Evolutionary conservation across 148 eudicot genomes (phyloP).

Genomic region (Fagopyrum tataricum): DNA sequence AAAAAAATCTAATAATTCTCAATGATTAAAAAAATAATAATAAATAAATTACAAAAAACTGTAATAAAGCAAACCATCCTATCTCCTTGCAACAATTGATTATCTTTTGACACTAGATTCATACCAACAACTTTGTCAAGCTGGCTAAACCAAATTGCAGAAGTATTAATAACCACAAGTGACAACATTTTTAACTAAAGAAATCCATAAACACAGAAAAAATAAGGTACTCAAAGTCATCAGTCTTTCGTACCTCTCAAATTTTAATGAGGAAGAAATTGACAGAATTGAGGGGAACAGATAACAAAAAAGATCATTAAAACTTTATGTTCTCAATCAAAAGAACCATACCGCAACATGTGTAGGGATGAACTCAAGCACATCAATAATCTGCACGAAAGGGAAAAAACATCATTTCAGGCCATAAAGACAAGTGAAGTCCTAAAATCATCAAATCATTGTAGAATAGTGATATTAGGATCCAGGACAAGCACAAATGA

Average conservation of each 20-base stretch:
- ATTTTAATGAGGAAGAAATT: not conserved
- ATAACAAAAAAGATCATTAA: not conserved
- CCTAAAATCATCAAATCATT: not conserved
- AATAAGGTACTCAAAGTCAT: not conserved
- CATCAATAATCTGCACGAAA: constrained; percentile 88
- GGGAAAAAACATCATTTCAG: constrained; percentile 6
- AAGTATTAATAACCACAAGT: not conserved
- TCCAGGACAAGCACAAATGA: not conserved
- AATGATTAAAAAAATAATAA: not conserved
- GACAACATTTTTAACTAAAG: not conserved
- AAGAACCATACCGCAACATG: constrained; percentile 75
- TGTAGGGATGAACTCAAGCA: constrained; percentile 77
- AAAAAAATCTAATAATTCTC: not conserved
- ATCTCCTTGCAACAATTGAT: not conserved
- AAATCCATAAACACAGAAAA: not conserved
- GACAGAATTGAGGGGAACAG: not conserved
- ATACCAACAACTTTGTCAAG: not conserved
- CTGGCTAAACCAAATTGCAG: not conserved
- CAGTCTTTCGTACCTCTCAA: not conserved
- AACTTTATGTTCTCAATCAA: not conserved
- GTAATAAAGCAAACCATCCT: not conserved
- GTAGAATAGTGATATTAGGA: not conserved
- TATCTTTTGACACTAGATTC: not conserved
- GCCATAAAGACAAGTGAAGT: not conserved
- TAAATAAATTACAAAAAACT: not conserved